phyloP scores from a whole-genome alignment of 1,284 basidiomycete genomes.

The Clitocybe nebularis region DNA sequence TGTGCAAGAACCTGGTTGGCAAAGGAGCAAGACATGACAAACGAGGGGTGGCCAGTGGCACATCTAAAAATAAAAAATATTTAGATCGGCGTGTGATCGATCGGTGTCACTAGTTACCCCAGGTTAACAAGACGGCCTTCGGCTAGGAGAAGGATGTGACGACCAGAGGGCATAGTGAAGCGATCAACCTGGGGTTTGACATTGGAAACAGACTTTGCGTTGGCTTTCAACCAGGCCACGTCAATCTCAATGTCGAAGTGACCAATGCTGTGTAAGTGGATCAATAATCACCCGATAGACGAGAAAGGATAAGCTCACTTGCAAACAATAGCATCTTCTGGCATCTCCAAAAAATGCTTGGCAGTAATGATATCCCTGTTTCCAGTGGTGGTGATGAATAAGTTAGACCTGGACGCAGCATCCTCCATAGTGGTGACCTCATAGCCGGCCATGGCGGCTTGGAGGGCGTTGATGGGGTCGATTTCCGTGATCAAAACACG shows the following conservation, averaged over 20 bases:
- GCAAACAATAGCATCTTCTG: conserved; percentile 98
- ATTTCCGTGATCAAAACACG: conserved; percentile 98
- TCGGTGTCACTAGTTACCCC: conserved; percentile 62
- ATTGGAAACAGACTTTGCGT: conserved; percentile 83
- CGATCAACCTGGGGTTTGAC: conserved; percentile 99
- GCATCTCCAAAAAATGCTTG: conserved; percentile 93
- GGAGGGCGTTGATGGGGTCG: conserved; percentile 99
- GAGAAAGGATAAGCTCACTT: conserved; percentile 54
- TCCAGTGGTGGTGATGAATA: conserved; percentile 99
- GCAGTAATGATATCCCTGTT: conserved; percentile 97
- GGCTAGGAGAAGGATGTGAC: conserved; percentile 96
- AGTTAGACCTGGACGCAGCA: conserved; percentile 81
- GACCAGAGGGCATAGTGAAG: conserved; percentile 87
- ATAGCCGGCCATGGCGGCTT: conserved; percentile 99
- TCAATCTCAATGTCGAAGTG: conserved; percentile 99
- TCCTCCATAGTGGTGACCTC: conserved; percentile 99
- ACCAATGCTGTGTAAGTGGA: conserved; percentile 65
- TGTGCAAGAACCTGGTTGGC: conserved; percentile 98
- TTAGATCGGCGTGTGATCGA: conserved; percentile 5
- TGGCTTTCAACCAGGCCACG: conserved; percentile 97
- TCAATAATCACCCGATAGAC: conserved; percentile 1
- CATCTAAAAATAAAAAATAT: conserved; percentile 38
- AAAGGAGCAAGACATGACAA: conserved; percentile 99
- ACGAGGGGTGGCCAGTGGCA: conserved; percentile 90
- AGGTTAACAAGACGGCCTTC: conserved; percentile 99